Percentiles rank a stretch among this genome's conserved stretches.
phyloP scores from a whole-genome alignment of 768 basidiomycete species.

The Phaeotremella skinneri region DNA sequence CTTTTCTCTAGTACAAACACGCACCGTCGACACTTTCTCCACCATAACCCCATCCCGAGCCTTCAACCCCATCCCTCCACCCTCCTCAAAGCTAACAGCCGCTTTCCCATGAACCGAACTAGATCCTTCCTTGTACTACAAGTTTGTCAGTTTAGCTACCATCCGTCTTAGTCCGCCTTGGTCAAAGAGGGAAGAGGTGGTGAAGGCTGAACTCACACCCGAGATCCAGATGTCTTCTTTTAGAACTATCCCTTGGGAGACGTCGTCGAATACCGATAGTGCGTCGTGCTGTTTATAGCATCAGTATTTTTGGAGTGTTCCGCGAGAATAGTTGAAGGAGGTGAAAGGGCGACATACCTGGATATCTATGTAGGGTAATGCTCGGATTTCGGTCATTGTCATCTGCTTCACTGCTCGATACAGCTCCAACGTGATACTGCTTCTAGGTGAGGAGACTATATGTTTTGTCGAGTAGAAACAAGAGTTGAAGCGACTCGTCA shows the following conservation, averaged over 20 bases:
- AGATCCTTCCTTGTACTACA: conserved; percentile 56
- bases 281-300: conserved; percentile 68
- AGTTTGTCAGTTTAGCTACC: conserved; percentile 1
- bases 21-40: conserved; percentile 44
- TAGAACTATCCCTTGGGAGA: conserved; percentile 60
- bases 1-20: too few species aligned
- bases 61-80: conserved; percentile 56
- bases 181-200: neutral
- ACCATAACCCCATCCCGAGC: conserved; percentile 58
- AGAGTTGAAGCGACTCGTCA: neutral
- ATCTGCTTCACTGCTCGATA: too few species aligned
- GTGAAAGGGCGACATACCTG: conserved; percentile 34
- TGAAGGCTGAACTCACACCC: conserved; percentile 51
- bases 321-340: neutral
- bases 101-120: conserved; percentile 65
- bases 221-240: conserved; percentile 72
- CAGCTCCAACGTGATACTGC: conserved; percentile 1
- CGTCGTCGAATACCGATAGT: conserved; percentile 62
- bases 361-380: conserved; percentile 46
- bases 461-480: neutral
- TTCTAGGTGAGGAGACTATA: neutral
- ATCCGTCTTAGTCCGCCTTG: neutral
- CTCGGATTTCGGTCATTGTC: conserved; percentile 15
- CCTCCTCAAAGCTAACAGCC: conserved; percentile 55
- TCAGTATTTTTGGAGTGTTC: too few species aligned